phyloP scores from a whole-genome alignment of 495 filamentous ascomycete genomes.

The Ascodesmis nigricans region DNA sequence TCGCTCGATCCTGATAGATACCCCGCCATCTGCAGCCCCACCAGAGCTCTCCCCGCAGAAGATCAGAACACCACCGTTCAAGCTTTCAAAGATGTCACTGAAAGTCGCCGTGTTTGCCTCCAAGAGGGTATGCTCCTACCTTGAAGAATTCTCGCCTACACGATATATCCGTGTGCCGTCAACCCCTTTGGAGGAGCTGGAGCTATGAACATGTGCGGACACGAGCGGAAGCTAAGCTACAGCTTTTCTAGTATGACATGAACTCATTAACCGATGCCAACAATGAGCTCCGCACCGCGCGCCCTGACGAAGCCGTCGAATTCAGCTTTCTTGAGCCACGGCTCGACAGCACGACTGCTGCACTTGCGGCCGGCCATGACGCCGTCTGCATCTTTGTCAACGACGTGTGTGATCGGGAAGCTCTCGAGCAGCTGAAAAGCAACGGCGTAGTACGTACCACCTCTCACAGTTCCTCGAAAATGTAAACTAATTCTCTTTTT shows the following conservation, averaged over 20 bases:
- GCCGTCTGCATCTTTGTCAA: conserved; percentile 56
- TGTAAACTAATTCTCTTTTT: background rate
- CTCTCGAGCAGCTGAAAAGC: conserved; percentile 29
- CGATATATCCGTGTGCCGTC: background rate
- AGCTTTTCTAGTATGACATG: conserved; percentile 13
- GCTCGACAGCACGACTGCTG: conserved; percentile 26
- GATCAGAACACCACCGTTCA: too few species aligned
- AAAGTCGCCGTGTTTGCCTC: conserved; percentile 20
- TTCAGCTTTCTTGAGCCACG: conserved; percentile 15
- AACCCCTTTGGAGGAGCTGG: background rate
- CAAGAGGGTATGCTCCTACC: conserved; percentile 14
- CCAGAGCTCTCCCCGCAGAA: too few species aligned
- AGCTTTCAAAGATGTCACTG: too few species aligned
- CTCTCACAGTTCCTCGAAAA: background rate
- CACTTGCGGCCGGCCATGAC: conserved; percentile 30
- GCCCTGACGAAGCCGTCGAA: conserved; percentile 7
- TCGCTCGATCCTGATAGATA: too few species aligned
- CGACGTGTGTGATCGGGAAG: conserved; percentile 31
- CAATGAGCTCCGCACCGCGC: background rate
- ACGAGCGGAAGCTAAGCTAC: background rate
- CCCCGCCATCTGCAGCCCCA: too few species aligned
- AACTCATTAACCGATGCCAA: conserved; percentile 15
- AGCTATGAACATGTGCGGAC: too few species aligned
- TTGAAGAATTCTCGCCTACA: background rate
- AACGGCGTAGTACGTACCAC: conserved; percentile 24